Base-by-base conservation (phyloP, 225 moss, liverwort and hornwort species). In the Ulota crispa region DNA sequence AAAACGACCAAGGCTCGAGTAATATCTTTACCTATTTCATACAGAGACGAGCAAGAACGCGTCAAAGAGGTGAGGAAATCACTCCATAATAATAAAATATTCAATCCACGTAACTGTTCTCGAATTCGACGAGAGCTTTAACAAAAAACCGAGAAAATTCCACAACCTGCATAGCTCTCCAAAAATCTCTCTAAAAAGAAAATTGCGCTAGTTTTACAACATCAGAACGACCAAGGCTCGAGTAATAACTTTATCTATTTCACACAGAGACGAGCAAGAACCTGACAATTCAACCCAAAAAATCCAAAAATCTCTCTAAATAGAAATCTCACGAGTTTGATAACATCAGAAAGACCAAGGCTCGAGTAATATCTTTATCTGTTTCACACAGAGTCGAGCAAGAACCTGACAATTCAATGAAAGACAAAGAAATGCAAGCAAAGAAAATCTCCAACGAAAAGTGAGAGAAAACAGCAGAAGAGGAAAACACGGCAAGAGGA, bases 401-500 rank as follows among this genome's bases (percentile, higher is more conserved):
- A n/a, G n/a, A n/a, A n/a, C n/a, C n/a, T n/a, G n/a, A n/a, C n/a
- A n/a, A n/a, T n/a, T n/a, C n/a, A n/a, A n/a, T n/a, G n/a, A n/a
- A n/a, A n/a, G n/a, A n/a, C n/a, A n/a, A n/a, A n/a, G n/a, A n/a
- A n/a, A n/a, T n/a, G n/a, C n/a, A n/a, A n/a, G n/a, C n/a, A n/a
- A n/a, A n/a, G n/a, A n/a, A n/a, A n/a, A n/a, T n/a, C 1, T 36
- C 20, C 20, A 21, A 34, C 19, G 19, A 20, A 36, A 32, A 59
- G 56, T 60, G 18, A 59, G 56, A 70, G 18, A 68, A n/a, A n/a
- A n/a, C n/a, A n/a, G n/a, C n/a, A n/a, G n/a, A n/a, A n/a, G n/a
- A 18, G 71, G 37, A 68, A 24, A 61, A 26, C 23, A 13, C 28
- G 6, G 84, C 73, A 90, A 90, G n/a, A 98, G 84, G 56, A 89